Base-by-base conservation (phyloP, 2,329 filamentous ascomycete species). In the Claviceps sp. region DNA sequence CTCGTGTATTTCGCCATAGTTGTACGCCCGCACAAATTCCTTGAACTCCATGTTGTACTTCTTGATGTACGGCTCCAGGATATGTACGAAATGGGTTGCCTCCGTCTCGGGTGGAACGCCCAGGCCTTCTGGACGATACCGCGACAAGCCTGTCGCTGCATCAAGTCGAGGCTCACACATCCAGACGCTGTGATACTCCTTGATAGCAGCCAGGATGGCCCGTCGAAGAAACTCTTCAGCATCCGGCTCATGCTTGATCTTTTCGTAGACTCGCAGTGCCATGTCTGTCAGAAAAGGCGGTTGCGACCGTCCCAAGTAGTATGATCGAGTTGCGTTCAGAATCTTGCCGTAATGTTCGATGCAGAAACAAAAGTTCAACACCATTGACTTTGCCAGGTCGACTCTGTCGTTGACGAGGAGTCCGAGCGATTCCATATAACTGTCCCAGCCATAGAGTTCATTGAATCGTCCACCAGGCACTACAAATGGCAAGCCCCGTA, bases 271-370 rank as follows among this genome's bases (percentile, higher is more conserved):
- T 51, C 89, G 85, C 48, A 97, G 75, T 11, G 91, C 86, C 89
- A 98, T 96, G 67, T 98, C 93, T 1, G 93, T 98, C 52, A 98
- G 73, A 71, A 98, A 97, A 0, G 93, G 93, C 2, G 93, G 93
- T 68, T 98, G 93, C 2, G 93, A 96, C 53, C 93, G 85, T 57
- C 82, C 85, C 16, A 98, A 81, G 64, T 98, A 98, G 74, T 98
- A 98, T 1, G 90, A 90, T 38, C 93, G 81, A 52, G 93, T 98
- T 49, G 93, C 93, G 68, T 98, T 98, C 58, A 97, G 79, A 54
- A 98, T 95, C 73, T 97, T 98, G 62, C 90, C 91, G 65, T 98
- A 98, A 68, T 98, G 91, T 66, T 90, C 84, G 68, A 98, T 97
- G 70, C 88, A 95, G 73, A 98, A 98, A 67, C 88, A 94, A 67